Percentiles rank a stretch among this genome's conserved stretches.
phyloP scores from a whole-genome alignment of 441 rosid genomes.

The Dalechampia spathulata region DNA sequence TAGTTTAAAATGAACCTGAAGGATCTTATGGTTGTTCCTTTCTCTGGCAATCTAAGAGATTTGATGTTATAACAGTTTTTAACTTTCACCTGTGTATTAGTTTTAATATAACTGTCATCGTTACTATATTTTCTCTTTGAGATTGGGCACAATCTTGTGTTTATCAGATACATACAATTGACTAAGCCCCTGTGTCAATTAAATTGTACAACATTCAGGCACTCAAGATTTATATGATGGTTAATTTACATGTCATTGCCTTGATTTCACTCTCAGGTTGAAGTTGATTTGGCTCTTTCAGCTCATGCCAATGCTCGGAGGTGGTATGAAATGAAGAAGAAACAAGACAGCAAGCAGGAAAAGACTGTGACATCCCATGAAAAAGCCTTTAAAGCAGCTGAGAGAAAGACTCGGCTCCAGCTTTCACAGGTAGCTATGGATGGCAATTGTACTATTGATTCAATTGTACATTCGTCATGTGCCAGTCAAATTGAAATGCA shows the following conservation, averaged over 20 bases:
- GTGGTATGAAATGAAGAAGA: conserved; percentile 95
- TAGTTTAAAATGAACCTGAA: too few species aligned
- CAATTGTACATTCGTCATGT: neutral
- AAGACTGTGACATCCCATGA: conserved; percentile 90
- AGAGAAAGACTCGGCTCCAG: conserved; percentile 88
- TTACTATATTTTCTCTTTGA: neutral
- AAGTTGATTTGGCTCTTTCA: conserved; percentile 90
- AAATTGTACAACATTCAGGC: neutral
- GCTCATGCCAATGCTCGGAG: conserved; percentile 94
- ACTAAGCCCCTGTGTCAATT: neutral
- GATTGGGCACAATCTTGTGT: neutral
- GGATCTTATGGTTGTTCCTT: too few species aligned
- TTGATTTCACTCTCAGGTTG: conserved; percentile 47
- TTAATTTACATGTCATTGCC: neutral
- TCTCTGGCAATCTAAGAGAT: too few species aligned
- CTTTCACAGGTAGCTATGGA: conserved; percentile 68
- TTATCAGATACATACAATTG: neutral
- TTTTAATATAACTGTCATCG: neutral
- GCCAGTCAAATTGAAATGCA: neutral
- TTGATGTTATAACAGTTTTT: too few species aligned
- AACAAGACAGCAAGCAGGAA: conserved; percentile 88
- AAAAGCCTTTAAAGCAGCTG: conserved; percentile 97
- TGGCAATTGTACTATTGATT: conserved; percentile 8
- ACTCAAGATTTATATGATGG: neutral
- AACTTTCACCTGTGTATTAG: too few species aligned